Base-by-base conservation (phyloP, 306 rosid genomes). In the Benincasa hispida region DNA sequence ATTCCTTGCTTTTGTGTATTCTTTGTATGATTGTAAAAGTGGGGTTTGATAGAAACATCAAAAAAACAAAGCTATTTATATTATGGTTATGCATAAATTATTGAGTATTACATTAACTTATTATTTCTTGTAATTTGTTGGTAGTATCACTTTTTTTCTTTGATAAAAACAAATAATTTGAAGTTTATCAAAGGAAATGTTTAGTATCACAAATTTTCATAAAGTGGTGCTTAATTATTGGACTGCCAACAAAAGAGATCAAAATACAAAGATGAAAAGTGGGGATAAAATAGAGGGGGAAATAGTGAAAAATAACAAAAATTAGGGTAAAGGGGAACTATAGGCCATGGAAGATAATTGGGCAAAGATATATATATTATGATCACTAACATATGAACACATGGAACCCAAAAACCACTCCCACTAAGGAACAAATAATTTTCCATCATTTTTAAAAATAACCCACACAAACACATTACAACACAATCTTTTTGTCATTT, bases 351-450 rank as follows among this genome's bases (percentile, higher is more conserved):
- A 77, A 73, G 76, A 78, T 69, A 59, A 35, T 81, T 73, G 77
- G 76, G 48, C 34, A 70, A 61, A 18, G 9, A 76, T 7, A 6
- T 10, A 41, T 42, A 10, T 42, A 39, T 34, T 34, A 37, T 37
- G 79, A 86, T 81, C 82, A 79, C 63, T 61, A 82, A 82, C 86
- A 81, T 74, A 76, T 37, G 79, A 30, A 87, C 88, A 92, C 89
- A 88, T 88, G 93, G 89, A 82, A 76, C 79, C 89, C 92, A 85
- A 86, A 87, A 80, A 75, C 81, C 76, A 76, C 13, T 74, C 81
- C 84, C 87, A 89, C 94, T 84, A 80, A 74, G 88, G 67, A 84
- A 74, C 84, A 87, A 84, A 85, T 84, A 80, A 86, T 81, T 78
- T 79, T 80, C 74, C 87, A 90, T 90, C 58, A 89, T 90, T 81